Conservation (phyloP, 2,329 filamentous ascomycete genomes). For the Sporothrix humicola region DNA sequence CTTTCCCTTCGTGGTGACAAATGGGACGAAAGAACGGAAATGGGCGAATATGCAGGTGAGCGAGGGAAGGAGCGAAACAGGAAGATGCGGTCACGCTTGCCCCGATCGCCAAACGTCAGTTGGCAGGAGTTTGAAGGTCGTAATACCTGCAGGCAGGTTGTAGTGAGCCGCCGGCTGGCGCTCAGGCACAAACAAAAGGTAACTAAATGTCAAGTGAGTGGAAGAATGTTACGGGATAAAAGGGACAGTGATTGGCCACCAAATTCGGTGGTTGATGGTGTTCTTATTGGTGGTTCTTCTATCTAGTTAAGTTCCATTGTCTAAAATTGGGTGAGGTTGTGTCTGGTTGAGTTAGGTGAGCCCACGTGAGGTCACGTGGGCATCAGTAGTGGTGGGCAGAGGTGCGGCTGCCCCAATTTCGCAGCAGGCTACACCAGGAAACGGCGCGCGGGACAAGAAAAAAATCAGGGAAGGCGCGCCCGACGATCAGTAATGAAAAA, state of each 20-base stretch:
- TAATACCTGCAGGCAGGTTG: not conserved
- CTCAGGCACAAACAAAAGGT: no score
- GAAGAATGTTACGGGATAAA: no score
- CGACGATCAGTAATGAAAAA: constrained; percentile 7
- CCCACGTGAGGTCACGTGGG: no score
- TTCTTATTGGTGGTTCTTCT: no score
- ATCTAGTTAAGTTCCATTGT: no score
- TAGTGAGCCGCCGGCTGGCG: no score
- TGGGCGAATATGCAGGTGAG: not conserved
- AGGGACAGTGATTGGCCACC: no score
- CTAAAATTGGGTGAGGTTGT: no score
- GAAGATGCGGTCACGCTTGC: constrained; percentile 19
- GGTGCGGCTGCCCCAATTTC: not conserved
- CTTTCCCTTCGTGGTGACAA: constrained; percentile 24
- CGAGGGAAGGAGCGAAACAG: not conserved
- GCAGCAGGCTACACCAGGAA: not conserved
- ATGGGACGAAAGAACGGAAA: not conserved
- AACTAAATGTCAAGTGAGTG: no score
- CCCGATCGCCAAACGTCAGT: constrained; percentile 20
- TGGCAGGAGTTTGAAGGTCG: not conserved
- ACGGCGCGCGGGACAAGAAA: not conserved
- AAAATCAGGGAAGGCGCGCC: constrained; percentile 23
- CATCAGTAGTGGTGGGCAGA: not conserved
- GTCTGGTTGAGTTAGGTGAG: no score
- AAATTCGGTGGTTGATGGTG: no score